These are phyloP conservation scores for Rostrohypoxylon terebratum DNA, from an alignment of 495 filamentous ascomycete genomes.

Conservation along the genomic window DNA sequence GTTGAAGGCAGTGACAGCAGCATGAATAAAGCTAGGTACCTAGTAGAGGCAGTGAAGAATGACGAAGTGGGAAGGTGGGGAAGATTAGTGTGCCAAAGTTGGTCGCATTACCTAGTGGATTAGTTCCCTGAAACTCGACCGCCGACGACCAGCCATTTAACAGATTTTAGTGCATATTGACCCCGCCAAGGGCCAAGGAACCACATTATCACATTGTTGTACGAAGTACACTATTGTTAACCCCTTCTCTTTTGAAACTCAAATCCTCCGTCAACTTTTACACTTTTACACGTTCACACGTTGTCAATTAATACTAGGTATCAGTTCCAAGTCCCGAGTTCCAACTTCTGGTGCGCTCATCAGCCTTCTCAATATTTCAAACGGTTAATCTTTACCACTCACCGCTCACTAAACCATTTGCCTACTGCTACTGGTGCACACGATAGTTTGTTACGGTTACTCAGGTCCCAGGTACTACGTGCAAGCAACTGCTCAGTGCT, in stretches of 20 bases:
- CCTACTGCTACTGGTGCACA: neutral
- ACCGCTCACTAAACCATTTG: neutral
- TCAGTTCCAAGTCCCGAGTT: neutral
- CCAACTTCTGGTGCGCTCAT: slow-evolving; percentile 23
- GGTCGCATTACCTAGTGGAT: slow-evolving; percentile 46
- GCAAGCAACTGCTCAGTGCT: slow-evolving; percentile 10
- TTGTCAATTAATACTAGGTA: slow-evolving; percentile 27
- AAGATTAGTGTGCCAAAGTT: neutral
- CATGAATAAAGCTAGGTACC: neutral
- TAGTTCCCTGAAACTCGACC: slow-evolving; percentile 41
- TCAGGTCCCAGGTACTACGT: neutral
- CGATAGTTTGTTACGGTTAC: slow-evolving; percentile 2
- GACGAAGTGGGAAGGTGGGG: slow-evolving; percentile 28
- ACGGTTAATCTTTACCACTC: neutral
- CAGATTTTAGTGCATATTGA: neutral
- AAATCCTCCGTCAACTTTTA: slow-evolving; percentile 27
- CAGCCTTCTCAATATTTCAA: neutral
- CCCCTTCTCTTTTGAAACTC: slow-evolving; percentile 37
- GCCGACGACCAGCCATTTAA: neutral
- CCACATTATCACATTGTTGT: slow-evolving; percentile 31
- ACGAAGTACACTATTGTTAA: too few species aligned
- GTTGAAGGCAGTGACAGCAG: neutral
- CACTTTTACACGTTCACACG: slow-evolving; percentile 17
- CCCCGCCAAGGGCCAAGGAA: slow-evolving; percentile 40
- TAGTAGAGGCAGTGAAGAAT: neutral